A percentile compares a stretch with the other conserved stretches of the same genome.
Evolutionary conservation across 2,329 filamentous ascomycete species (phyloP).

Genomic region (Cytospora mali): DNA sequence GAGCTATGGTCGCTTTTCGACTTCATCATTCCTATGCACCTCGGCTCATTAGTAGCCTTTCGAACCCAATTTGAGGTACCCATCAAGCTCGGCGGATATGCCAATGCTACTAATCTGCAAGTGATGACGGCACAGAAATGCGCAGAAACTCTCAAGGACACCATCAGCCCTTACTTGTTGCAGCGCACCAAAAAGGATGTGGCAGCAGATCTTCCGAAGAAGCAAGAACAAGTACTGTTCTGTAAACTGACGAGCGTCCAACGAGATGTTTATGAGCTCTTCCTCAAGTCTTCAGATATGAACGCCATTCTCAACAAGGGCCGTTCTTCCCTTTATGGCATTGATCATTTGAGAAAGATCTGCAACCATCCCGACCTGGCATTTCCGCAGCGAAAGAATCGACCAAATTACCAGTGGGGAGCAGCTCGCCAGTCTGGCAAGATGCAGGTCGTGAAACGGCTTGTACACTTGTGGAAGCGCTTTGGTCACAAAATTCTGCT

Average conservation of each 20-base stretch:
- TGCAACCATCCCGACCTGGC: constrained; percentile 95
- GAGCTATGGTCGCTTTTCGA: constrained; percentile 98
- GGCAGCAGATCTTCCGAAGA: constrained; percentile 88
- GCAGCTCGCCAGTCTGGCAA: constrained; percentile 82
- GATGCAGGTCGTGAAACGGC: constrained; percentile 88
- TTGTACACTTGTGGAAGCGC: constrained; percentile 86
- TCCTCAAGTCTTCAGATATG: constrained; percentile 83
- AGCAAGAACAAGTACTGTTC: constrained; percentile 94
- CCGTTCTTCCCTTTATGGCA: constrained; percentile 81
- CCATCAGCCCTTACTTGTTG: constrained; percentile 89
- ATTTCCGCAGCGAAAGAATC: constrained; percentile 59
- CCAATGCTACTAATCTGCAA: constrained; percentile 90
- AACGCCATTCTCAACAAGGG: constrained; percentile 75
- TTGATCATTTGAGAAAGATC: constrained; percentile 91
- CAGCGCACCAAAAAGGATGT: constrained; percentile 94
- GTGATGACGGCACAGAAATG: constrained; percentile 94
- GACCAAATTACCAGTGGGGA: constrained; percentile 76
- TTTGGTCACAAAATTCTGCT: constrained; percentile 90
- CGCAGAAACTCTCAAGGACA: constrained; percentile 89
- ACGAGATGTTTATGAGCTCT: constrained; percentile 76
- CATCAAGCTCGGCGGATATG: constrained; percentile 90
- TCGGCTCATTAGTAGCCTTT: constrained; percentile 90
- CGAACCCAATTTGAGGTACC: constrained; percentile 90
- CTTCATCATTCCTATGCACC: constrained; percentile 93
- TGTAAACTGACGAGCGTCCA: constrained; percentile 87